Conservation (phyloP, 495 filamentous ascomycete genomes). For the Penicillium psychrofluorescens region DNA sequence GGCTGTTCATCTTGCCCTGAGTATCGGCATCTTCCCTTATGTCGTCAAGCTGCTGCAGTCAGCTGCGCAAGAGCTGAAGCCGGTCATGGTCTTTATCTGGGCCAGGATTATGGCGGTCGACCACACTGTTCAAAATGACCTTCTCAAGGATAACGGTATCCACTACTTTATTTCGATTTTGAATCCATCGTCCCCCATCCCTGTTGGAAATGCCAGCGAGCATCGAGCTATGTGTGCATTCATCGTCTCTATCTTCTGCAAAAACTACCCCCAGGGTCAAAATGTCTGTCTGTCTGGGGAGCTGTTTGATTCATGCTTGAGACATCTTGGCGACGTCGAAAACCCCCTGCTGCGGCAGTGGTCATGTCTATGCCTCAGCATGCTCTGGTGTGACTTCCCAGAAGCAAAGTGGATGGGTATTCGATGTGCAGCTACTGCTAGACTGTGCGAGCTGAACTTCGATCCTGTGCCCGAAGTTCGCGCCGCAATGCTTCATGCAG, state of each 20-base stretch:
- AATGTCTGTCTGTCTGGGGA: slow-evolving; percentile 74
- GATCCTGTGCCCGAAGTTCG: slow-evolving; percentile 93
- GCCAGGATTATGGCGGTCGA: slow-evolving; percentile 94
- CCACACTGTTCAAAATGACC: slow-evolving; percentile 80
- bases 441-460: slow-evolving; percentile 72
- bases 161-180: slow-evolving; percentile 92
- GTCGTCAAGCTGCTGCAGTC: slow-evolving; percentile 94
- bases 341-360: slow-evolving; percentile 90
- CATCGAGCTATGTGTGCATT: slow-evolving; percentile 99
- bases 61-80: slow-evolving; percentile 87
- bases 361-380: slow-evolving; percentile 93
- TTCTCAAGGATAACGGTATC: slow-evolving; percentile 94
- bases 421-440: slow-evolving; percentile 66
- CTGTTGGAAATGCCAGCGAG: slow-evolving; percentile 76
- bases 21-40: slow-evolving; percentile 98
- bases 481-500: slow-evolving; percentile 84
- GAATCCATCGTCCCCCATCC: slow-evolving; percentile 72
- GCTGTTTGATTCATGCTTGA: slow-evolving; percentile 75
- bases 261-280: slow-evolving; percentile 83
- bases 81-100: slow-evolving; percentile 99
- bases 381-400: slow-evolving; percentile 83
- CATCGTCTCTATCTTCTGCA: slow-evolving; percentile 94
- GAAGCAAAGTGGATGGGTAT: slow-evolving; percentile 95
- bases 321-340: slow-evolving; percentile 72
- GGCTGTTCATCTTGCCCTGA: slow-evolving; percentile 93